phyloP scores from a whole-genome alignment of 805 yeast genomes.

The Jamesozyma lodderae region DNA sequence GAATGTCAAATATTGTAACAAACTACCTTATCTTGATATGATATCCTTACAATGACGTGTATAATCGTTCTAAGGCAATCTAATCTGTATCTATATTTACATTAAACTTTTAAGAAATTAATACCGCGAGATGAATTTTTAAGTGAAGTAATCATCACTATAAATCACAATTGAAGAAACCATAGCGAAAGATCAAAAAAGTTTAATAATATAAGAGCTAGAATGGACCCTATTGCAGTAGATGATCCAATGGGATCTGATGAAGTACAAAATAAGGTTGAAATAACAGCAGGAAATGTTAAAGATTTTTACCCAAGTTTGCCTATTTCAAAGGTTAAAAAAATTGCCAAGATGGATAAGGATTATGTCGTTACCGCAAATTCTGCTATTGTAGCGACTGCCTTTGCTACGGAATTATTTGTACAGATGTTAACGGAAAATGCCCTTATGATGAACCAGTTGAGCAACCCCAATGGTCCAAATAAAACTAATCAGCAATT shows the following conservation, averaged over 20 bases:
- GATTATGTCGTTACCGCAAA: conserved; percentile 21
- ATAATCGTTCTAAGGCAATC: too few relatives aligned
- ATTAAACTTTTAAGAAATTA: too few relatives aligned
- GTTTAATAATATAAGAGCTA: too few relatives aligned
- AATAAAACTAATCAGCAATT: conserved; percentile 2
- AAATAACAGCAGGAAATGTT: neutral
- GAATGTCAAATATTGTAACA: too few relatives aligned
- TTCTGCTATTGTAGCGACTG: conserved; percentile 21
- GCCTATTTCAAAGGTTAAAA: conserved; percentile 24
- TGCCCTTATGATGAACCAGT: conserved; percentile 16
- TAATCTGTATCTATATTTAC: too few relatives aligned
- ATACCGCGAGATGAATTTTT: too few relatives aligned
- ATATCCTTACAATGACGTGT: too few relatives aligned
- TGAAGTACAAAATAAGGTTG: neutral
- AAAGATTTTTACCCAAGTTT: conserved; percentile 6
- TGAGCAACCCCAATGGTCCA: conserved; percentile 2
- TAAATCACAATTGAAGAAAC: too few relatives aligned
- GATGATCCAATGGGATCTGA: neutral
- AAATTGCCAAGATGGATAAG: conserved; percentile 23
- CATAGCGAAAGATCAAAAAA: too few relatives aligned
- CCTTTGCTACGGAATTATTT: conserved; percentile 26
- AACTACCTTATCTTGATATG: too few relatives aligned
- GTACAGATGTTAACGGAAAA: conserved; percentile 22
- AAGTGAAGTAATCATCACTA: too few relatives aligned
- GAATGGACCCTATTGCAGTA: too few relatives aligned